These are phyloP conservation scores for Cardiosporidium cionae DNA, from an alignment of 169 alveolate genomes.

Conservation along the genomic window DNA sequence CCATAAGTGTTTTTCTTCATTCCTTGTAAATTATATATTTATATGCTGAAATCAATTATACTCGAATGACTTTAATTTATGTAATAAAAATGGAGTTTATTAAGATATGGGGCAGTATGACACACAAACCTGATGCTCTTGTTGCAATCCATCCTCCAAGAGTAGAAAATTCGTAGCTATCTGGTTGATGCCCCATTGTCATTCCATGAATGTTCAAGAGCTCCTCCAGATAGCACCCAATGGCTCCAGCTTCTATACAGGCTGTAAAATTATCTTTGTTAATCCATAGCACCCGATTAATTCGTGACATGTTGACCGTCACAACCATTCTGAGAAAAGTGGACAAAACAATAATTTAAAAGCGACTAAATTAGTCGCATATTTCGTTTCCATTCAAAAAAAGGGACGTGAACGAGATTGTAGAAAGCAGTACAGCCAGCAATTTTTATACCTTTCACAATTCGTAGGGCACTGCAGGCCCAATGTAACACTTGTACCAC, in stretches of 20 bases:
- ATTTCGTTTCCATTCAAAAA: too few relatives aligned
- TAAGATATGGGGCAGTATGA: not conserved
- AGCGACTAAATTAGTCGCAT: too few relatives aligned
- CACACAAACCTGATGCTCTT: constrained; percentile 42
- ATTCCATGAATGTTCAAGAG: constrained; percentile 57
- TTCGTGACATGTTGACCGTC: constrained; percentile 53
- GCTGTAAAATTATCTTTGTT: constrained; percentile 57
- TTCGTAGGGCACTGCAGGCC: too few relatives aligned
- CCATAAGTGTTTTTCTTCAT: constrained; percentile 71
- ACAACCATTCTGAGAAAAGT: constrained; percentile 14
- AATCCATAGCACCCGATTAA: constrained; percentile 54
- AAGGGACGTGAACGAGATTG: too few relatives aligned
- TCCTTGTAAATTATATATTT: constrained; percentile 30
- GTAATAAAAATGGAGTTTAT: not conserved
- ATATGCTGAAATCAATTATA: not conserved
- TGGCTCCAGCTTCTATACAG: constrained; percentile 64
- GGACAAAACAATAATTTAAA: not conserved
- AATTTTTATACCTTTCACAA: too few relatives aligned
- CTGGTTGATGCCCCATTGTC: constrained; percentile 73
- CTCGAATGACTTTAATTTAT: not conserved
- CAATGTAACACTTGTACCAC: constrained; percentile 69
- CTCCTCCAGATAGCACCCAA: constrained; percentile 60
- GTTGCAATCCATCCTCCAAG: constrained; percentile 75
- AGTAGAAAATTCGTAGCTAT: constrained; percentile 59
- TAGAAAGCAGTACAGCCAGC: too few relatives aligned